Evolutionary conservation across 352 stramenopile genomes (phyloP), one percentile per base, ranked within the genome.

Genomic region (Phytophthora pistaciae): DNA sequence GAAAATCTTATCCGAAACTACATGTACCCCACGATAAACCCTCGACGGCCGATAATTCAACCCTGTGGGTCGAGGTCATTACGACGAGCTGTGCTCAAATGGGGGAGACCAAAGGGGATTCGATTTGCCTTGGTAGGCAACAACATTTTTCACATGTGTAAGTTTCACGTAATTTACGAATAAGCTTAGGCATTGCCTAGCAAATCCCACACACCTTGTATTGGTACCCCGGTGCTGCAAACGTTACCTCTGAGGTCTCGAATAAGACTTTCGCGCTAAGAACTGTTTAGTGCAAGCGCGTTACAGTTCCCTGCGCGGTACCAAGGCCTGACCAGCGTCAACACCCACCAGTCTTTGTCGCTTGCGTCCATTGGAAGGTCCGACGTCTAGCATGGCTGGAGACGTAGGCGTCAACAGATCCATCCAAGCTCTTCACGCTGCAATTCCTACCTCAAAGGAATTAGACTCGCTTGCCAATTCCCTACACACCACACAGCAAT

Each of bases 211-310:
- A 36, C 31, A 36, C 31, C 31, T 36, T 13, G 31, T 36, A 33
- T 7, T 10, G 29, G 29, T 33, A 36, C 31, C 31, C 31, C 31
- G 31, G 31, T 36, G 31, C 31, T 36, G 31, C 8, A 36, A 36
- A 36, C 31, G 31, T 36, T 36, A 36, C 31, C 7, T 36, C 31
- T 13, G 18, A 49, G 38, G 38, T 46, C 38, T 49, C 46, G 46
- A 53, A 53, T 53, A 53, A 53, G 46, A 53, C 13, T 53, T 53
- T 53, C 46, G 14, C 46, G 14, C 13, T 53, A 29, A 53, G 46
- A 53, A n/a, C 18, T 53, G 31, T 36, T 29, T 29, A 8, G 20
- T 53, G 20, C 46, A 53, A 53, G 46, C 8, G 46, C 18, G 46
- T 53, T 53, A 8, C 46, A 27, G 46, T 21, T 27, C 20, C 20